A percentile compares a stretch with the other conserved stretches of the same genome.
Conservation (phyloP, 2,329 filamentous ascomycete genomes). For the Penicillium hesseltinei region DNA sequence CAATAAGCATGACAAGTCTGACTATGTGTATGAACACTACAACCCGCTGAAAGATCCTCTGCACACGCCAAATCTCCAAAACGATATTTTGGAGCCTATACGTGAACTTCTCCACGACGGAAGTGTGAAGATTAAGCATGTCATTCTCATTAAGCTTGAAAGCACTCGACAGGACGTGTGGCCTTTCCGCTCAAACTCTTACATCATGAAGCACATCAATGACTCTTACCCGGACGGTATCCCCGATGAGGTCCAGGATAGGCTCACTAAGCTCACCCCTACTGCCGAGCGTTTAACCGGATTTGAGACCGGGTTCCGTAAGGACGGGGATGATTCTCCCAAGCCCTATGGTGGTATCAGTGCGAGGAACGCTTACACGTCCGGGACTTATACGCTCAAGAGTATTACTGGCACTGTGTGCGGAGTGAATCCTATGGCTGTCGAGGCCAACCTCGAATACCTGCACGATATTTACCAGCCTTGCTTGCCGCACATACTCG, state of each 20-base stretch:
- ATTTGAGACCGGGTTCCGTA: constrained; percentile 17
- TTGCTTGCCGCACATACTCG: constrained; percentile 40
- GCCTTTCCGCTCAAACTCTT: constrained; percentile 41
- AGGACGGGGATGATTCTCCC: constrained; percentile 10
- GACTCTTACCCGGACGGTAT: constrained; percentile 34
- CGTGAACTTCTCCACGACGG: constrained; percentile 17
- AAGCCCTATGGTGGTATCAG: constrained; percentile 41
- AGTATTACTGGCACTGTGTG: constrained; percentile 44
- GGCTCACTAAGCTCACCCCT: constrained; percentile 27
- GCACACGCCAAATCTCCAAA: constrained; percentile 17
- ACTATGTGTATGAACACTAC: constrained; percentile 11
- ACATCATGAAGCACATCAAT: constrained; percentile 34
- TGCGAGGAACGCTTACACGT: constrained; percentile 42
- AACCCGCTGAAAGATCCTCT: constrained; percentile 14
- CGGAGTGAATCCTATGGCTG: constrained; percentile 41
- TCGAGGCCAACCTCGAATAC: constrained; percentile 44
- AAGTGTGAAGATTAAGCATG: constrained; percentile 42
- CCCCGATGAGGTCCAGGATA: constrained; percentile 28
- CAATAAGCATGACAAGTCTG: background rate
- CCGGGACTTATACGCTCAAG: constrained; percentile 46
- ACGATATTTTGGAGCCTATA: constrained; percentile 15
- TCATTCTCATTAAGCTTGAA: constrained; percentile 45
- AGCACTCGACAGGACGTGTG: constrained; percentile 49
- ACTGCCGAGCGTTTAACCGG: constrained; percentile 28
- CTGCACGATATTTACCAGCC: constrained; percentile 45